Base-by-base conservation (phyloP, 768 basidiomycete species). In the Asterophora parasitica region DNA sequence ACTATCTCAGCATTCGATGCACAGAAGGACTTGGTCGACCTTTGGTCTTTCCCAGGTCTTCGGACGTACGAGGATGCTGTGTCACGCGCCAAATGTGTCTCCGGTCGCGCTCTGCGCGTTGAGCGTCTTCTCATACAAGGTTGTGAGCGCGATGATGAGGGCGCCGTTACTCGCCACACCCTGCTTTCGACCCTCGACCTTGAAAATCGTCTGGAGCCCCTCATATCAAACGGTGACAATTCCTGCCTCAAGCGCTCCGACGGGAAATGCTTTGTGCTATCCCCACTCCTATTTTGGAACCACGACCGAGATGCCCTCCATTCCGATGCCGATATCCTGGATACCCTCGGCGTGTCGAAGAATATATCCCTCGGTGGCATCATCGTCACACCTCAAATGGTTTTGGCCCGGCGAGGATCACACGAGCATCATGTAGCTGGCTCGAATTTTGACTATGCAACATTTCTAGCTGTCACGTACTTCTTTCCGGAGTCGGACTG, bases 401-500 rank as follows among this genome's bases (percentile, higher is more conserved):
- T 90, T 26, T 67, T 92, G 31, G 86, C 87, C 7, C 83, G 86
- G 15, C 73, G 85, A 48, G 81, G 78, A 17, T 70, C 70, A 12
- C 72, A 70, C 41, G 78, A 83, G 44, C 75, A 74, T 39, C 73
- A 74, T 48, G 66, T 65, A 43, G 64, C 65, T n/a, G 61, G 65
- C 28, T 65, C 70, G n/a, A 71, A 72, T 48, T 73, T 82, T 42
- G 82, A 85, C 58, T 77, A 73, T 50, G 85, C 87, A 39, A 77
- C 72, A 43, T 87, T 82, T 59, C 75, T 92, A 15, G 87, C 83
- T 12, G 71, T 92, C 49, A 90, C 88, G 0, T 92, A 88, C 63
- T 83, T 90, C 66, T 90, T 93, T 60, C 81, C 78, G 2, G 85
- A 89, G 54, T 76, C 72, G 12, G 81, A 85, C 53, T 92, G 89